Evolutionary conservation across 352 stramenopile species (phyloP).

Genomic region (Pythium sp.): DNA sequence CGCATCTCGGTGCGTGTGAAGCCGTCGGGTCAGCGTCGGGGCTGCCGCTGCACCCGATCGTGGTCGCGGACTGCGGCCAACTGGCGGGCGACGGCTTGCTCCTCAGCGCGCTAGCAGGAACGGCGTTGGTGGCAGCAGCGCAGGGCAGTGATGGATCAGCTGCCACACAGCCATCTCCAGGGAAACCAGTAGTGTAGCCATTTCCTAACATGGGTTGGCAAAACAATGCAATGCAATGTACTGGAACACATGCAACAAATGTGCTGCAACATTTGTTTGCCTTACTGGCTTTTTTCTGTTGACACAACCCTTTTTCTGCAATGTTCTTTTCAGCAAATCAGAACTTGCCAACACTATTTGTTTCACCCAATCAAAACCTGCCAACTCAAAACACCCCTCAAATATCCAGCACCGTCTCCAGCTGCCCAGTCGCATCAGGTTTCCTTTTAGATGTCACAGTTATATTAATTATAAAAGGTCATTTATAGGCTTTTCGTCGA

Average conservation of each 20-base stretch:
- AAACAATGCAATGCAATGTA: not conserved
- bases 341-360: slow-evolving; percentile 4
- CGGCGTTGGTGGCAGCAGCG: slow-evolving; percentile 16
- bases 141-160: not conserved
- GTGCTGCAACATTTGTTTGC: not conserved
- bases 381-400: slow-evolving; percentile 37
- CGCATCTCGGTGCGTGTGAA: slow-evolving; percentile 46
- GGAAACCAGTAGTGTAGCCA: not conserved
- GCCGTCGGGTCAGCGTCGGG: slow-evolving; percentile 46
- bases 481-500: not conserved
- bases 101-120: slow-evolving; percentile 8
- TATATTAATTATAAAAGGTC: not conserved
- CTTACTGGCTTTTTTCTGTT: not conserved
- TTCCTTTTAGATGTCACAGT: not conserved
- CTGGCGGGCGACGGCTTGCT: slow-evolving; percentile 43
- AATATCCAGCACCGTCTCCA: not conserved
- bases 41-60: slow-evolving; percentile 41
- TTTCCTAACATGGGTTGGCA: not conserved
- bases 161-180: not conserved
- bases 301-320: not conserved
- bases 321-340: not conserved
- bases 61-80: slow-evolving; percentile 60
- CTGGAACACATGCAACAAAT: not conserved
- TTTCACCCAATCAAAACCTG: slow-evolving; percentile 48
- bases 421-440: not conserved